Evolutionary conservation across 169 alveolate genomes (phyloP).

Genomic region (Eimeria maxima): DNA sequence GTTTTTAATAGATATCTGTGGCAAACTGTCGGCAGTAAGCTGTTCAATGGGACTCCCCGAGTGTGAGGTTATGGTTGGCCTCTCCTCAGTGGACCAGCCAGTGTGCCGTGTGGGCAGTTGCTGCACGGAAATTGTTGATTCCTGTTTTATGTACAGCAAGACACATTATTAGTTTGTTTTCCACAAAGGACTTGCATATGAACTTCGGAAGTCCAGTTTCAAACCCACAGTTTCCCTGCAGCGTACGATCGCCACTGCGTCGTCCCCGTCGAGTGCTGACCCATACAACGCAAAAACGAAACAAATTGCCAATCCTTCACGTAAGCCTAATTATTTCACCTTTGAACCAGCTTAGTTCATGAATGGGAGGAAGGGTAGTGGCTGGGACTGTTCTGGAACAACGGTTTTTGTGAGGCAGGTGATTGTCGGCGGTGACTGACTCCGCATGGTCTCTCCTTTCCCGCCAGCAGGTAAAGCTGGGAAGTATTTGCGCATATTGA

Average conservation of each 20-base stretch:
- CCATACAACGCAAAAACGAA: not conserved
- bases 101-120: not conserved
- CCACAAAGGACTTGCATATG: not conserved
- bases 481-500: not conserved
- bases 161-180: not conserved
- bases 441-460: not conserved
- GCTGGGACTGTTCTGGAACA: not conserved
- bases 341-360: not conserved
- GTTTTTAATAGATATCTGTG: not conserved
- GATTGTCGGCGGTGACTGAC: slow-evolving; percentile 1
- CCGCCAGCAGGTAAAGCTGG: not conserved
- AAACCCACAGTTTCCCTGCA: not conserved
- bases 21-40: not conserved
- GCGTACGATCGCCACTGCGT: not conserved
- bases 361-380: not conserved
- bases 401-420: not conserved
- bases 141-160: not conserved
- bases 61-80: not conserved
- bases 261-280: not conserved
- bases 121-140: not conserved
- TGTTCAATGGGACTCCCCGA: not conserved
- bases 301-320: not conserved
- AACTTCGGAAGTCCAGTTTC: not conserved
- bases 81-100: not conserved
- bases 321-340: not conserved